Base-by-base conservation (phyloP, 116 monocot species). In the Dioscorea cayenensis region DNA sequence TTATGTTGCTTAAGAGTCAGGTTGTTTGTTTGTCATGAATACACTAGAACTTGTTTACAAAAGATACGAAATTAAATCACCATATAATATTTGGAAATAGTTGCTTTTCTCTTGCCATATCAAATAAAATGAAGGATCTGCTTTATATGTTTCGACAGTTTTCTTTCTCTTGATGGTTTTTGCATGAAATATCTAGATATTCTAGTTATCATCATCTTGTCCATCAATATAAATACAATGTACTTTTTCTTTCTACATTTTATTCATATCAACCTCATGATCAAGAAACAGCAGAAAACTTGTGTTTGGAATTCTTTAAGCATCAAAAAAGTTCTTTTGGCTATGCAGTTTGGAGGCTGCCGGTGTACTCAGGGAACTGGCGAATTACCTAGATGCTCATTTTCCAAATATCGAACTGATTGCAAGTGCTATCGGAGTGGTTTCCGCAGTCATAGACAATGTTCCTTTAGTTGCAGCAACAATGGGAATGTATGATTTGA, bases 391-490 rank as follows among this genome's bases (percentile, higher is more conserved):
- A 18, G 99, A 99, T 84, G 81, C 84, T 7, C 84, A 99, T 63
- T 87, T 99, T 22, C 89, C 94, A 13, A 94, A 75, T 71, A 51
- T 66, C n/a, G 81, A 99, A 76, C 75, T 99, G 67, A 99, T 91
- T 82, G 99, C 99, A 72, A 91, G 81, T 72, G 87, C 85, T 0
- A 89, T 99, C 50, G 99, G 99, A 9, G 85, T 91, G 18, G 91
- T 84, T 7, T 94, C 94, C 13, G 99, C 99, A 29, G 66, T 99
- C 66, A 89, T 99, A 68, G 99, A 99, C 82, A 99, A 99, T 72
- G 99, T 99, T 35, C 99, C 99, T 9, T 71, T 99, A 17, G 99
- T 99, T 70, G 99, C 99, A 23, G 99, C 99, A 65, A 99, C 99
- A 36, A 99, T 99, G 99, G 99, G 94, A 63, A 99, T 94, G 99